Evolutionary conservation across 148 eudicot genomes (phyloP).

Genomic region (Fagopyrum tataricum): DNA sequence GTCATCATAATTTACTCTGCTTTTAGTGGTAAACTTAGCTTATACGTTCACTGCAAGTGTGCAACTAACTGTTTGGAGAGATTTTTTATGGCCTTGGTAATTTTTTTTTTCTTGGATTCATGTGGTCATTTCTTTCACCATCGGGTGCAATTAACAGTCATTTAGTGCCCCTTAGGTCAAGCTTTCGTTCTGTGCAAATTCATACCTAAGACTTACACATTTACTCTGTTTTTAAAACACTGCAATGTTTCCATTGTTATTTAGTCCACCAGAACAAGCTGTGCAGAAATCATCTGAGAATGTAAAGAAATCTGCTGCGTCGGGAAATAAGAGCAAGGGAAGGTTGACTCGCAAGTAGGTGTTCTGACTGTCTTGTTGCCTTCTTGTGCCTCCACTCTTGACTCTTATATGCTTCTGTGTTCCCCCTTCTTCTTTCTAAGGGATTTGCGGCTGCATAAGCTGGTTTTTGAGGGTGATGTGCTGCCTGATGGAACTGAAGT

Average conservation of each 20-base stretch:
- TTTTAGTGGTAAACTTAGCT: neutral
- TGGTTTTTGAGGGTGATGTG: conserved; percentile 58
- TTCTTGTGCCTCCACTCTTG: conserved; percentile 6
- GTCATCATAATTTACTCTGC: neutral
- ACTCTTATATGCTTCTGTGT: neutral
- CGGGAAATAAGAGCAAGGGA: conserved; percentile 43
- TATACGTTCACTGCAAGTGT: neutral
- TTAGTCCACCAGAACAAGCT: conserved; percentile 32
- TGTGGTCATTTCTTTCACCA: conserved; percentile 10
- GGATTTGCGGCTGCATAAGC: conserved; percentile 71
- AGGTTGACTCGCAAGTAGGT: conserved; percentile 72
- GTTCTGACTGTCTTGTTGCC: conserved; percentile 10
- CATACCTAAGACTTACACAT: neutral
- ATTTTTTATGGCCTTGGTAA: neutral
- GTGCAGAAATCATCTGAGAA: conserved; percentile 22
- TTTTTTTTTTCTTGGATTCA: neutral
- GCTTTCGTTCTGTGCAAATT: neutral
- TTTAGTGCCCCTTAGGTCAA: neutral
- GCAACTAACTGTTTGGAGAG: neutral
- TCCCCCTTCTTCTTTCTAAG: conserved; percentile 29
- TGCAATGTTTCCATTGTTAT: neutral
- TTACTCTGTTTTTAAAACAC: neutral
- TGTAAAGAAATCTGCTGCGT: conserved; percentile 22
- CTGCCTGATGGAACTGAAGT: conserved; percentile 77
- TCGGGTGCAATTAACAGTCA: neutral